Base-by-base conservation (phyloP, 2,329 filamentous ascomycete genomes). In the Coniochaeta hoffmannii region DNA sequence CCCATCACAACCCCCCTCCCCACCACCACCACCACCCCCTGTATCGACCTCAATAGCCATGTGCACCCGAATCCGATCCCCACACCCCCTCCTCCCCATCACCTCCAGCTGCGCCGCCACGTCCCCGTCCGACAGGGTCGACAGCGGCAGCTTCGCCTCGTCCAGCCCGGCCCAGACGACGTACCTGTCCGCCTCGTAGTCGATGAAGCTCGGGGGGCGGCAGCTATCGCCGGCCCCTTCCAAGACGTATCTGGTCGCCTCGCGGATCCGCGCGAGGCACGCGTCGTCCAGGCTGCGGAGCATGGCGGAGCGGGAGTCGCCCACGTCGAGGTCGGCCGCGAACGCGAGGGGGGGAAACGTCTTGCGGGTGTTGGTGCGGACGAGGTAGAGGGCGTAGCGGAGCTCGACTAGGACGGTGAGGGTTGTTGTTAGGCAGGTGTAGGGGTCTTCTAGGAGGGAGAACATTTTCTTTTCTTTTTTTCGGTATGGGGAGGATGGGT, bases 31-130 rank as follows among this genome's bases (percentile, higher is more conserved):
- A 35, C 15, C 30, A 15, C 30, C 30, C 28, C 22, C 50, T n/a
- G 38, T 19, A 53, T 53, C 50, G 4, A 53, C 34, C 32, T 53
- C 50, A 17, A 53, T n/a, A 30, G 50, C 50, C 50, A 53, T 53
- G 19, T 53, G 31, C 19, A 53, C 50, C 19, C 50, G 9, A 10
- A 53, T 24, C 6, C 50, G 15, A 15, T 53, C 50, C 50, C 14
- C 9, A 8, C 34, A 53, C 14, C 50, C 50, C 50, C 50, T 11
- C 11, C 34, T 24, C 34, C 38, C 50, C 31, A 53, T 31, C 6
- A 53, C 11, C 31, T 53, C 50, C 15, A 35, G 34, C 50, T 53
- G 50, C 31, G 31, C 30, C 50, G 12, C 17, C 9, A 53, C 26
- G 6, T 53, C 50, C 10, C 19, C 6, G 7, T 53, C 50, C n/a